A percentile compares a stretch with the other conserved stretches of the same genome.
Evolutionary conservation across 1,284 basidiomycete genomes (phyloP).

Genomic region (Cutaneotrichosporon cyanovorans): DNA sequence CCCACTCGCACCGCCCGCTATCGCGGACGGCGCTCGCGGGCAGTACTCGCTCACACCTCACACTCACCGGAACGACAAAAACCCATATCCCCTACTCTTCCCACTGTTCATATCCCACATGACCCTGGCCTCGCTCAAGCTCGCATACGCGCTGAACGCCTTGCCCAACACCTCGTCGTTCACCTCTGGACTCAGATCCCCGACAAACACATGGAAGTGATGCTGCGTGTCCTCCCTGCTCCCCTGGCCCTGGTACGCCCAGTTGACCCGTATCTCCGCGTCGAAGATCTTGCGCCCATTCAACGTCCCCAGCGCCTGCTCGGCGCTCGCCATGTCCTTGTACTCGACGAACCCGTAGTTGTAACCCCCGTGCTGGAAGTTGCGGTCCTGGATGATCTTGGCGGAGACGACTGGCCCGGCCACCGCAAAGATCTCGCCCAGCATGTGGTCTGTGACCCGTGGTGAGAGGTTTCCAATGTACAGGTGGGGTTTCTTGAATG

Average conservation of each 20-base stretch:
- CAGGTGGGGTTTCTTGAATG: conserved; percentile 63
- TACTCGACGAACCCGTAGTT: conserved; percentile 99
- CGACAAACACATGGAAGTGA: conserved; percentile 97
- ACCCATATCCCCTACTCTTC: conserved; percentile 64
- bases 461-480: conserved; percentile 96
- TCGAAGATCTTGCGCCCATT: conserved; percentile 98
- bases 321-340: conserved; percentile 92
- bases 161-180: conserved; percentile 94
- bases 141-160: conserved; percentile 90
- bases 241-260: conserved; percentile 94
- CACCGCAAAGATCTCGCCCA: conserved; percentile 92
- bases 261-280: conserved; percentile 93
- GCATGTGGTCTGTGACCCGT: conserved; percentile 64
- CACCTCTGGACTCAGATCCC: conserved; percentile 94
- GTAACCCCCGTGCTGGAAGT: conserved; percentile 92
- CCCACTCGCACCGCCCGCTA: too few species aligned
- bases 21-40: too few species aligned
- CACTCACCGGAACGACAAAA: conserved; percentile 50
- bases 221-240: conserved; percentile 76
- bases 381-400: conserved; percentile 97
- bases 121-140: conserved; percentile 90
- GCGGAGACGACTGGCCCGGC: conserved; percentile 91
- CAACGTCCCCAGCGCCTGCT: conserved; percentile 90
- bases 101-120: conserved; percentile 99
- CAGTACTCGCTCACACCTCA: too few species aligned